Evolutionary conservation across 192 early-diverging fungal species (phyloP), one percentile per base, ranked within the genome.

Genomic region (Geranomyces variabilis): DNA sequence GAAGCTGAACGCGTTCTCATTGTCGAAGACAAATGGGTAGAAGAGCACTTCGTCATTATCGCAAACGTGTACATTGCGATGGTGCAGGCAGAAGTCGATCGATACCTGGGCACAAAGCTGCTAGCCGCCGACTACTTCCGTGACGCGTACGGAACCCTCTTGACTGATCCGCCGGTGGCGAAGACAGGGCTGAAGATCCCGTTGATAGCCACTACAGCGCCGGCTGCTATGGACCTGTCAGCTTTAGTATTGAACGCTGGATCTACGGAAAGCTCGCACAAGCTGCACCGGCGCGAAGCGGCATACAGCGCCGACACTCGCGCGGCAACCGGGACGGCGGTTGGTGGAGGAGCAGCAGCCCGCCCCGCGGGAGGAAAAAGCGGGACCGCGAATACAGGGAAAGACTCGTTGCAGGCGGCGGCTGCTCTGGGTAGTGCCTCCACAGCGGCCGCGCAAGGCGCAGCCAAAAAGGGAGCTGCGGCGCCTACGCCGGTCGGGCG

Each of bases 41-140:
- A 88, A 57, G 87, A 88, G 70, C 87, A 87, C 65, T 88, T 79
- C 63, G 62, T 71, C 6, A 84, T 87, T 45, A 28, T 85, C 9
- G 57, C 69, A 49, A 85, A 87, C 61, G 70, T 86, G 7, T 87
- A 80, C 74, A 75, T 88, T 43, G 74, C 76, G 1, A 82, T 87
- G 75, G 77, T 88, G 68, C 87, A 88, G 71, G 83, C 79, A 0
- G 87, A 88, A 63, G 79, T 84, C 24, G 87, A 88, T 66, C 69
- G 79, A 47, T 84, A 75, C 41, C 24, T 79, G 12, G 70, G 73
- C 13, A 88, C 85, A 3, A 78, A 69, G 68, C 76, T 80, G 46
- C 29, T 87, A 5, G 74, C 83, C 9, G 22, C 66, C n/a, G 87
- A 88, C 51, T 88, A 83, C 65, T 88, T 70, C 53, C 71, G 74